Evolutionary conservation across 83 land plant species (phyloP).

Genomic region (Diphasiastrum complanatum): DNA sequence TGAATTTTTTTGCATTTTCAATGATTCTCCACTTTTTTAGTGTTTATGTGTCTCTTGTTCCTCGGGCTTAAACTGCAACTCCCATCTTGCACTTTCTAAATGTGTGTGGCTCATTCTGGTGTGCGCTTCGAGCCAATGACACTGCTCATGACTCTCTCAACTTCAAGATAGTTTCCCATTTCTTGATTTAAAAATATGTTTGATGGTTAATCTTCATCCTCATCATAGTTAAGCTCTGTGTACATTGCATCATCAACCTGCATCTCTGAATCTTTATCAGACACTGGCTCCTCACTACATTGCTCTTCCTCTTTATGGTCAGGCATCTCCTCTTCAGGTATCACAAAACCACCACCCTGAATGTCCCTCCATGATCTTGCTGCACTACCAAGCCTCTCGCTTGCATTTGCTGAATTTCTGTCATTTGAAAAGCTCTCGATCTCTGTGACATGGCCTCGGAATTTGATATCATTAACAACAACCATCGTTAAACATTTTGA

Average conservation of each 20-base stretch:
- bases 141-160: no score
- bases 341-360: slow-evolving; percentile 8
- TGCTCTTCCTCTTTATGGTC: slow-evolving; percentile 43
- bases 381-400: neutral
- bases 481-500: slow-evolving; percentile 51
- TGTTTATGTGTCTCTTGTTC: no score
- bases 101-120: no score
- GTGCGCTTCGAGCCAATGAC: no score
- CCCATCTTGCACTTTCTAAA: no score
- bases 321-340: slow-evolving; percentile 46
- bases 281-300: slow-evolving; percentile 3
- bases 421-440: neutral
- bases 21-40: no score
- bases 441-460: slow-evolving; percentile 20
- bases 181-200: no score
- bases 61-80: no score
- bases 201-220: neutral
- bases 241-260: neutral
- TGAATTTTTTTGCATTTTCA: no score
- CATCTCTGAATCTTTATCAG: neutral
- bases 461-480: slow-evolving; percentile 51
- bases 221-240: slow-evolving; percentile 7
- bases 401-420: neutral
- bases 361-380: neutral
- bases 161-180: no score